Evolutionary conservation across 2,329 filamentous ascomycete species (phyloP), one percentile per base, ranked within the genome.

Genomic region (Metarhizium sp.): DNA sequence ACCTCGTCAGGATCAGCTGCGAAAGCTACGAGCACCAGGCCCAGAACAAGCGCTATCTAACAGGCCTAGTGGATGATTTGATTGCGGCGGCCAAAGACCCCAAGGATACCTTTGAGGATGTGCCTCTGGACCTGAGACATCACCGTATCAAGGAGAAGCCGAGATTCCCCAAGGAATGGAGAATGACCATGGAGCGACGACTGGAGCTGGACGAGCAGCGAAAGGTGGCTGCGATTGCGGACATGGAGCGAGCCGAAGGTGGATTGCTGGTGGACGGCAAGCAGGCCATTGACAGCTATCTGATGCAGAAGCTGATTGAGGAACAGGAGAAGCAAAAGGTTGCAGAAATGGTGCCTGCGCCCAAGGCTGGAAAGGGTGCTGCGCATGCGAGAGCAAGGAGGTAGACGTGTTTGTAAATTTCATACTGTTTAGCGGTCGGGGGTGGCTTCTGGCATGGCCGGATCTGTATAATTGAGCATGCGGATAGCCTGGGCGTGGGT

Each of bases 21-120:
- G 94, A 97, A 71, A 85, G 86, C 67, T 95, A 88, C 70, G 84
- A 90, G 67, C 88, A 92, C 55, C 87, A 90, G 67, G 90, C 92
- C 18, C 92, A 97, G 75, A 99, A 99, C 77, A 99, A 97, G 79
- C 85, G 90, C n/a, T 94, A 94, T 69, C 78, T 99, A 25, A 87
- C 84, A 53, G 90, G 95, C 64, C 72, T 90, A 51, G 81, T 97
- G 51, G 78, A 86, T 59, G 81, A 78, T 51, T 74, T 99, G 61
- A 74, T 99, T 57, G 76, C 75, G 6, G 85, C 90, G 67, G 90
- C 92, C 57, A 88, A 85, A 77, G 86, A 96, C 66, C 76, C 80
- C 29, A 81, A 75, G 42, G 92, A 99, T 62, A 88, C 81, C 11
- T 96, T 97, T 65, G 85, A 85, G 61, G 94, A 99, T 68, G 74